A percentile compares a stretch with the other conserved stretches of the same genome.
Conservation (phyloP, 768 basidiomycete genomes). For the Suillus spraguei region DNA sequence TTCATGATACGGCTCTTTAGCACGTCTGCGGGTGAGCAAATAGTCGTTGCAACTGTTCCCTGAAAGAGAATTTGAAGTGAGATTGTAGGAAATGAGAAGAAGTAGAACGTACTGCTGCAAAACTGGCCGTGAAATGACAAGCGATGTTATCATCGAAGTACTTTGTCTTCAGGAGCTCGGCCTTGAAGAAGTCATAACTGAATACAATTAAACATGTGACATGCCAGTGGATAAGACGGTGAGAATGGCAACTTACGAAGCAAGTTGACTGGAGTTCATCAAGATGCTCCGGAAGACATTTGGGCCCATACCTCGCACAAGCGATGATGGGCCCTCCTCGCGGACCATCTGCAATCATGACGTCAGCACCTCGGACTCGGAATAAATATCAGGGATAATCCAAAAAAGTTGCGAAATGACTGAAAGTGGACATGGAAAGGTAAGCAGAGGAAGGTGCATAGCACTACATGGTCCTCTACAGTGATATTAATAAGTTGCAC, state of each 20-base stretch:
- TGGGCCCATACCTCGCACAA: constrained; percentile 76
- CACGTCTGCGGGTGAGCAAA: constrained; percentile 89
- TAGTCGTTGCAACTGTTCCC: constrained; percentile 88
- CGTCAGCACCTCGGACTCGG: not conserved
- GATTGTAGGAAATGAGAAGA: not conserved
- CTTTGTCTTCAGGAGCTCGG: constrained; percentile 68
- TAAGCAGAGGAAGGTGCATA: not conserved
- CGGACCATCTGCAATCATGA: constrained; percentile 66
- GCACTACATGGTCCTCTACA: not conserved
- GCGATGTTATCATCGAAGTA: constrained; percentile 83
- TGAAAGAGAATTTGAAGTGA: constrained; percentile 25
- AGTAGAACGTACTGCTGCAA: constrained; percentile 67
- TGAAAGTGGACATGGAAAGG: not conserved
- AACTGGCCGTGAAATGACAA: constrained; percentile 84
- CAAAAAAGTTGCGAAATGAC: constrained; percentile 5
- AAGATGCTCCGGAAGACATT: constrained; percentile 85
- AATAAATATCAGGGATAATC: constrained; percentile 13
- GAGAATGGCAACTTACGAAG: constrained; percentile 58
- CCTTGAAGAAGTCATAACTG: constrained; percentile 93
- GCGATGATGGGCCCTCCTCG: constrained; percentile 80
- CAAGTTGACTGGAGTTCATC: constrained; percentile 93
- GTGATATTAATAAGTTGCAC: not conserved
- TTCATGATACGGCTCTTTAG: constrained; percentile 92
- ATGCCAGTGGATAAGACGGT: not conserved
- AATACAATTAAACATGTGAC: not conserved